Conservation (phyloP, 176 grass and related monocot genomes). For the Bonia amplexicaulis region DNA sequence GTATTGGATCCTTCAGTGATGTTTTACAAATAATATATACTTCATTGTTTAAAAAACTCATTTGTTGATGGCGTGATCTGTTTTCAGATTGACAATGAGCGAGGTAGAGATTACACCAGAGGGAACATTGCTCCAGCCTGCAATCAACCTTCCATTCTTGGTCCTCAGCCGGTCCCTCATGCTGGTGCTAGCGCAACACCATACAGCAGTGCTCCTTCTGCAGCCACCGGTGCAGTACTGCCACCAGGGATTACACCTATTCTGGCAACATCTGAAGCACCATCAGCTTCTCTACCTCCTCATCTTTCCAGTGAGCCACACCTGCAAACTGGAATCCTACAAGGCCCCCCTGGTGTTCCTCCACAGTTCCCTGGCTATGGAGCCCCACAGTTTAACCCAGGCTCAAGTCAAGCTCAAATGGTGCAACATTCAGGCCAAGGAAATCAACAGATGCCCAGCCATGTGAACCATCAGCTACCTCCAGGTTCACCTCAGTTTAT, state of each 20-base stretch:
- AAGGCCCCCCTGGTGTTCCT: slow-evolving; percentile 39
- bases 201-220: slow-evolving; percentile 7
- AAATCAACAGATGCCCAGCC: slow-evolving; percentile 38
- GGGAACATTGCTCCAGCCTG: slow-evolving; percentile 36
- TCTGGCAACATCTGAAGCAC: neutral
- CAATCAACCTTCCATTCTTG: slow-evolving; percentile 68
- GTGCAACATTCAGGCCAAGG: slow-evolving; percentile 36
- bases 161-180: slow-evolving; percentile 44
- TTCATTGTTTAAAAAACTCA: neutral
- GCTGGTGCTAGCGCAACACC: slow-evolving; percentile 6
- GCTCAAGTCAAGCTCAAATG: slow-evolving; percentile 32
- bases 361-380: slow-evolving; percentile 27
- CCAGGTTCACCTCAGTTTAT: slow-evolving; percentile 31
- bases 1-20: neutral
- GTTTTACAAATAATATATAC: neutral
- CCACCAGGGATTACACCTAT: slow-evolving; percentile 29
- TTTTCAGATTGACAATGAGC: slow-evolving; percentile 78
- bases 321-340: slow-evolving; percentile 32
- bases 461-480: slow-evolving; percentile 37
- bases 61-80: neutral
- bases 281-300: slow-evolving; percentile 8
- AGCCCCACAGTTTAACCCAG: slow-evolving; percentile 33
- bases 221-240: slow-evolving; percentile 17
- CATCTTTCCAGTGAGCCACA: slow-evolving; percentile 32
- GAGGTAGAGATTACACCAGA: slow-evolving; percentile 74